Percentiles rank a stretch among this genome's conserved stretches.
Conservation (phyloP, 805 yeast species). For the Hanseniaspora pseudoguilliermondii region DNA sequence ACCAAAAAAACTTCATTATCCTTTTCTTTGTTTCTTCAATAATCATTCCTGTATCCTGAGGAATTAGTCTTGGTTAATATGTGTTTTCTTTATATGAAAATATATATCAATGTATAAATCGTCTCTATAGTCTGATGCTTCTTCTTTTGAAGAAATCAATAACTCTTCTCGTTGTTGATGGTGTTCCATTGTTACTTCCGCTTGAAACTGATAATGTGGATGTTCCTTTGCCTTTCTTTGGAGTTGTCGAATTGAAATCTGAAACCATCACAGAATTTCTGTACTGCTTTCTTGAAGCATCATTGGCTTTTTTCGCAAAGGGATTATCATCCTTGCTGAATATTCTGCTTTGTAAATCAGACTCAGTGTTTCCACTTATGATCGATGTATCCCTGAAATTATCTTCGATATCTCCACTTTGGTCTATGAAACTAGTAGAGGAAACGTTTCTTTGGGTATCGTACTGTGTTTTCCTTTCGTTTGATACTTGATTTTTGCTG, state of each 20-base stretch:
- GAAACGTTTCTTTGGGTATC: background rate
- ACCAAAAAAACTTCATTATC: background rate
- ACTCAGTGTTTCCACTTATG: background rate
- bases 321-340: background rate
- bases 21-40: background rate
- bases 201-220: constrained; percentile 13
- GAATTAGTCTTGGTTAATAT: too few relatives aligned
- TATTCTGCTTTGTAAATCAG: constrained; percentile 6
- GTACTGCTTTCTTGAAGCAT: background rate
- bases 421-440: constrained; percentile 1
- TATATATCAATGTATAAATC: background rate
- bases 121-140: constrained; percentile 27
- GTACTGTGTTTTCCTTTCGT: background rate
- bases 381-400: background rate
- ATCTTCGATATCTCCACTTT: constrained; percentile 5
- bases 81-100: background rate
- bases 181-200: constrained; percentile 14
- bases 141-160: constrained; percentile 69
- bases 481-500: constrained; percentile 17
- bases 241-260: background rate
- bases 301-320: background rate
- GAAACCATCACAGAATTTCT: constrained; percentile 12
- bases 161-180: constrained; percentile 62
- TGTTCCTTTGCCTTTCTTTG: constrained; percentile 9
- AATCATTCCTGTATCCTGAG: too few relatives aligned